Conservation (phyloP, 1,139 yeast species). For the Casaregolazyma lundiana region DNA sequence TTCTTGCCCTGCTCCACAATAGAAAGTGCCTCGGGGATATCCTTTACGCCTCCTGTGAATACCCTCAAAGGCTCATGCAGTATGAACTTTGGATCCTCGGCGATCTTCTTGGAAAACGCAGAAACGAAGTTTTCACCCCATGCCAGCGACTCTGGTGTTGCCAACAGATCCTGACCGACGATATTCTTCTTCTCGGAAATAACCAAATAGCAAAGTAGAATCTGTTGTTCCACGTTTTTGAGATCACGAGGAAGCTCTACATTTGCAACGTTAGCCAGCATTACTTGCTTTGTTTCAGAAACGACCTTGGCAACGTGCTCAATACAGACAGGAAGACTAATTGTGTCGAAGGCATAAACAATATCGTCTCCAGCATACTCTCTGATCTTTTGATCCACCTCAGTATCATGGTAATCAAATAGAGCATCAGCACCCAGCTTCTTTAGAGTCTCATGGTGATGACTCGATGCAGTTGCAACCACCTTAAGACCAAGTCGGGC, state of each 20-base stretch:
- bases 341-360: slow-evolving; percentile 53
- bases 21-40: background rate
- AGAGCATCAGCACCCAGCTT: slow-evolving; percentile 53
- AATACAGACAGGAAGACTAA: slow-evolving; percentile 36
- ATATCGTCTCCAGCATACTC: slow-evolving; percentile 40
- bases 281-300: slow-evolving; percentile 34
- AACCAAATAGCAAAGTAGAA: slow-evolving; percentile 31
- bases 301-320: slow-evolving; percentile 45
- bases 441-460: slow-evolving; percentile 41
- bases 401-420: slow-evolving; percentile 55
- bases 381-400: slow-evolving; percentile 48
- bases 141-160: slow-evolving; percentile 11
- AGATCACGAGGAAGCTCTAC: slow-evolving; percentile 26
- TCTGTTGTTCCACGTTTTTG: slow-evolving; percentile 19
- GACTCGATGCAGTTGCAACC: slow-evolving; percentile 48
- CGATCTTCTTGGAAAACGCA: background rate
- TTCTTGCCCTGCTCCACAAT: background rate
- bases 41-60: background rate
- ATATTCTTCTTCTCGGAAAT: background rate
- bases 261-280: slow-evolving; percentile 36
- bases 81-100: background rate
- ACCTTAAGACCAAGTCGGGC: slow-evolving; percentile 48
- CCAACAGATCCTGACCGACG: background rate
- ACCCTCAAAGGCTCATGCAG: background rate
- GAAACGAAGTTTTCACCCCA: background rate